A percentile compares a stretch with the other conserved stretches of the same genome.
Evolutionary conservation across 257 asterid genomes (phyloP).

Genomic region (Ilex asprella): DNA sequence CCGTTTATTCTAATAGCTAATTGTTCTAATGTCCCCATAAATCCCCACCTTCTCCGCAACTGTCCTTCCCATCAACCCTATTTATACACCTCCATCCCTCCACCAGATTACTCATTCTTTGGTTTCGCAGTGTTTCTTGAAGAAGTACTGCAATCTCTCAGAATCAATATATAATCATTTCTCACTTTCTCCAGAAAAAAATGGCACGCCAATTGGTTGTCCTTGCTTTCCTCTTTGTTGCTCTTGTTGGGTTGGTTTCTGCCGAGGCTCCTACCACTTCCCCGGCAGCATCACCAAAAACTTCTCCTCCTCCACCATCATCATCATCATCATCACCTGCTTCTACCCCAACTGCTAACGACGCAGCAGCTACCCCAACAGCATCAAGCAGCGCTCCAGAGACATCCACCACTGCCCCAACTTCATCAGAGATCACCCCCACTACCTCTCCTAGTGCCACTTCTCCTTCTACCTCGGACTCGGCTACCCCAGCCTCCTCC

Average conservation of each 20-base stretch:
- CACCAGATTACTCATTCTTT: constrained; percentile 31
- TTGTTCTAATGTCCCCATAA: background rate
- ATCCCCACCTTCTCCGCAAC: background rate
- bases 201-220: constrained; percentile 56
- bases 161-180: constrained; percentile 20
- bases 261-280: constrained; percentile 18
- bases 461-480: background rate
- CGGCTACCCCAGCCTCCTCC: constrained; percentile 16
- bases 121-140: constrained; percentile 38
- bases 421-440: background rate
- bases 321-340: background rate
- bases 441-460: background rate
- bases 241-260: constrained; percentile 37
- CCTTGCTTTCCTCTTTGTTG: constrained; percentile 42
- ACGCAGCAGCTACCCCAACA: background rate
- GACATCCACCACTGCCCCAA: constrained; percentile 10
- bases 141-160: constrained; percentile 38
- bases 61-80: constrained; percentile 11
- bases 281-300: constrained; percentile 22
- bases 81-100: constrained; percentile 23
- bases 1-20: background rate
- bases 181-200: constrained; percentile 2
- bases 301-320: too few species aligned
- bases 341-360: constrained; percentile 10
- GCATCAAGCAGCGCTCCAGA: constrained; percentile 6